Percentiles rank a stretch among this genome's conserved stretches.
These are phyloP conservation scores for Amaranthus hypochondriacus DNA, from an alignment of 148 eudicot genomes.

Conservation along the genomic window DNA sequence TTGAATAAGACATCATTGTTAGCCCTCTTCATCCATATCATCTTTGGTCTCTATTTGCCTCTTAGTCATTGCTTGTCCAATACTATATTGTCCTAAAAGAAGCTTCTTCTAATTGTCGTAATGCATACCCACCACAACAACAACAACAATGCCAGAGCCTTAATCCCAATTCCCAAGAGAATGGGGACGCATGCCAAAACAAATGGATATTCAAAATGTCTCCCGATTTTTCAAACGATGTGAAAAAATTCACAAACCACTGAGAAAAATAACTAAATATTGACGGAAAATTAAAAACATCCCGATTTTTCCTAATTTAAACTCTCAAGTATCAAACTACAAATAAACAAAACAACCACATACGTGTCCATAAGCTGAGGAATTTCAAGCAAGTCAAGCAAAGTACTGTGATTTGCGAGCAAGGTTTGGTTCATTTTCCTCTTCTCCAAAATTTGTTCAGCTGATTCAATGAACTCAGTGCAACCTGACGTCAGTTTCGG, in stretches of 20 bases:
- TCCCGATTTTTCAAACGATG: background rate
- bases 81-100: too few species aligned
- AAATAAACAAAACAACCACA: conserved; percentile 25
- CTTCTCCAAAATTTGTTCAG: conserved; percentile 81
- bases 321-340: background rate
- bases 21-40: too few species aligned
- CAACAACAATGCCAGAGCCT: too few species aligned
- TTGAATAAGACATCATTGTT: too few species aligned
- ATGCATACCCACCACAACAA: too few species aligned
- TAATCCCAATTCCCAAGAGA: too few species aligned
- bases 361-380: conserved; percentile 99
- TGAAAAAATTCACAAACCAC: background rate
- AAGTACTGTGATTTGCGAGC: conserved; percentile 85
- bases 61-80: too few species aligned
- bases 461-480: conserved; percentile 86
- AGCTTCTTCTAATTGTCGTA: too few species aligned
- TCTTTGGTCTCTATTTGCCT: too few species aligned
- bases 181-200: too few species aligned
- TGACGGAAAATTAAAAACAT: background rate
- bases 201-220: too few species aligned
- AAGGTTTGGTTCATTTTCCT: conserved; percentile 95
- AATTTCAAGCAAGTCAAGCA: conserved; percentile 99
- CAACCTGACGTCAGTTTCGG: conserved; percentile 95
- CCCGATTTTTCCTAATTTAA: background rate
- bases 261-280: background rate